Base-by-base conservation (phyloP, 805 yeast species). In the Saturnispora serradocipensis region DNA sequence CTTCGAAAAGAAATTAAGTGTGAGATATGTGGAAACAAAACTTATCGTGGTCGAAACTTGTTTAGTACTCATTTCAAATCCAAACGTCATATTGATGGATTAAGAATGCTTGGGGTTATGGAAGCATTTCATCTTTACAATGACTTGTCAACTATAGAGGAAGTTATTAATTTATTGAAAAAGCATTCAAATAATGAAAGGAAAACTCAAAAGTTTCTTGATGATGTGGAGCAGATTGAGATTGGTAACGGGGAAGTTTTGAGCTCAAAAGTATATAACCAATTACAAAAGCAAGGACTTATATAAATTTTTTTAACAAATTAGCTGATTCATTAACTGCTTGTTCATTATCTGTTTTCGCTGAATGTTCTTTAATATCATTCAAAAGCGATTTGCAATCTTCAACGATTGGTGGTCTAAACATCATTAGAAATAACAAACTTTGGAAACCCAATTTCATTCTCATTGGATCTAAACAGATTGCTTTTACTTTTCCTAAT, bases 181-280 rank as follows among this genome's bases (percentile, higher is more conserved):
- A 28, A 15, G n/a, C 46, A 35, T 18, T 32, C 32, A 24, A 36
- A 36, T 24, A 42, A 43, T 32, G 18, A 43, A 28, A 36, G 28
- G 9, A 16, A 25, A 20, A 69, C 71, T 2, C 69, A 67, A 27
- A 70, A 69, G 24, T 71, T 73, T 49, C 63, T 61, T 45, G 86
- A 83, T 56, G 72, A 74, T 49, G 78, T 80, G 1, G 75, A 84
- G 11, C 96, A 93, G 65, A 86, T 90, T 35, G 98, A 91, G 64
- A 98, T 93, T 62, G 84, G 80, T 1, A 89, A 88, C 16, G 99
- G 98, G 10, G 91, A 93, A 62, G 96, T 88, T 15, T 85, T 91
- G 95, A 78, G 85, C 34, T 84, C 82, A 58, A 79, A 80, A 58
- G 90, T 88, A 43, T 91, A 87, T 66, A 74, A 82, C 18, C 97